These are phyloP conservation scores for Metschnikowia lochheadii DNA, from an alignment of 805 yeast genomes.

Conservation along the genomic window DNA sequence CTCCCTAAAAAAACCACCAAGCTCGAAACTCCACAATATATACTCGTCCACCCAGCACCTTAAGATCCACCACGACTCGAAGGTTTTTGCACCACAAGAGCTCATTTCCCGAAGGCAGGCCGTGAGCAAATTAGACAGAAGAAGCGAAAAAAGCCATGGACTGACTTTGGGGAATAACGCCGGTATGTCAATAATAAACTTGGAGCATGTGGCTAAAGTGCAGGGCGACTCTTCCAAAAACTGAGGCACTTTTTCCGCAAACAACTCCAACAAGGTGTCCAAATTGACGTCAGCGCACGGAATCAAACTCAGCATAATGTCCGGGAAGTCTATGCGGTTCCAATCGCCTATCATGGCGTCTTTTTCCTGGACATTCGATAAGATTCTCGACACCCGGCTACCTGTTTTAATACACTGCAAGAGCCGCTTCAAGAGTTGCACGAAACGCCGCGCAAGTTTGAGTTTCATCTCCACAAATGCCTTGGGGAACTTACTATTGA, in stretches of 20 bases:
- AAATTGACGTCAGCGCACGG: slow-evolving; percentile 43
- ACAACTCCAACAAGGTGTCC: slow-evolving; percentile 28
- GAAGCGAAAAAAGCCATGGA: slow-evolving; percentile 53
- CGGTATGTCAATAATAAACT: slow-evolving; percentile 41
- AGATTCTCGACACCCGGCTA: slow-evolving; percentile 44
- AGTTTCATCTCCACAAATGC: slow-evolving; percentile 50
- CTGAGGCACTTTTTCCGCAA: slow-evolving; percentile 32
- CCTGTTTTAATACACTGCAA: slow-evolving; percentile 53
- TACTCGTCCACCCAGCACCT: slow-evolving; percentile 76
- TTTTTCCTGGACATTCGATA: slow-evolving; percentile 40
- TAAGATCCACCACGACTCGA: slow-evolving; percentile 73
- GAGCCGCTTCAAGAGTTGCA: slow-evolving; percentile 50
- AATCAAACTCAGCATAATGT: slow-evolving; percentile 45
- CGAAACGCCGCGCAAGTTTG: slow-evolving; percentile 50
- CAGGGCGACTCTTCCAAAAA: slow-evolving; percentile 19
- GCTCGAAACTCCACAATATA: slow-evolving; percentile 61
- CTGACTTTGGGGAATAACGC: slow-evolving; percentile 45
- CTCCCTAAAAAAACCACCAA: slow-evolving; percentile 48
- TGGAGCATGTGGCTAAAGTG: slow-evolving; percentile 15
- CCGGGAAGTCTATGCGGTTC: slow-evolving; percentile 47
- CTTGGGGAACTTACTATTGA: slow-evolving; percentile 43
- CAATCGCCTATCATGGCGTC: slow-evolving; percentile 56
- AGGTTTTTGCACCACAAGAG: slow-evolving; percentile 52
- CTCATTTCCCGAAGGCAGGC: slow-evolving; percentile 61
- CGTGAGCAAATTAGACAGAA: slow-evolving; percentile 51